Base-by-base conservation (phyloP, 768 basidiomycete species). In the Russula ochroleuca region DNA sequence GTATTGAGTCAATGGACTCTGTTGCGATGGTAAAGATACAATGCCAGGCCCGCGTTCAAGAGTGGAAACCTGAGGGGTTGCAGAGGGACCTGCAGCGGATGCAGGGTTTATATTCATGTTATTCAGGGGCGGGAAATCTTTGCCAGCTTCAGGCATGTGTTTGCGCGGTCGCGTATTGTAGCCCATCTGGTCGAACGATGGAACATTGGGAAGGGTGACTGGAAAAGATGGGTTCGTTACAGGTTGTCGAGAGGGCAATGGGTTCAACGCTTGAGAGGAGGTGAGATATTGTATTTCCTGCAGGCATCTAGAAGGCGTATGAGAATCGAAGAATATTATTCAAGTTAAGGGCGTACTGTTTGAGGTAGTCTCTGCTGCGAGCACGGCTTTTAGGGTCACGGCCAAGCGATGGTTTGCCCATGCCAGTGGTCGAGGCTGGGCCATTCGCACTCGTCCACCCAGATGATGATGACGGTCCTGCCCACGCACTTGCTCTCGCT, bases 241-340 rank as follows among this genome's bases (percentile, higher is more conserved):
- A 61, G 93, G 79, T 2, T 92, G 89, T 69, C 92, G 85, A 64
- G 93, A 90, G 3, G 94, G 94, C 56, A 98, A 80, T 49, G 97
- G 97, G 73, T 99, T 99, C 83, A 98, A 88, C 7, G 97, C 95
- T 74, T 97, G 92, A 1, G 94, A 88, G 0, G 96, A 98, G 1
- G 97, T 99, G 59, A 99, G 79, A 75, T 99, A 99, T 14, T 92
- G 92, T 68, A 99, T 91, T 80, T 99, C 97, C 77, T 98, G 97
- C 28, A 99, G 80, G 76, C 97, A 98, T 76, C 92, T 94, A 67
- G 7, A 60, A 41, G 37, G n/a, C 35, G 62, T 66, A 48, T 48
- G 65, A 74, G 56, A 50, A 63, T 23, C 15, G 11, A 81, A 87
- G 71, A 69, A 91, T 85, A 28, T 96, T 92, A 75, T 98, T 97